Evolutionary conservation across 352 stramenopile species (phyloP).

Genomic region (Globisporangium paddicum): DNA sequence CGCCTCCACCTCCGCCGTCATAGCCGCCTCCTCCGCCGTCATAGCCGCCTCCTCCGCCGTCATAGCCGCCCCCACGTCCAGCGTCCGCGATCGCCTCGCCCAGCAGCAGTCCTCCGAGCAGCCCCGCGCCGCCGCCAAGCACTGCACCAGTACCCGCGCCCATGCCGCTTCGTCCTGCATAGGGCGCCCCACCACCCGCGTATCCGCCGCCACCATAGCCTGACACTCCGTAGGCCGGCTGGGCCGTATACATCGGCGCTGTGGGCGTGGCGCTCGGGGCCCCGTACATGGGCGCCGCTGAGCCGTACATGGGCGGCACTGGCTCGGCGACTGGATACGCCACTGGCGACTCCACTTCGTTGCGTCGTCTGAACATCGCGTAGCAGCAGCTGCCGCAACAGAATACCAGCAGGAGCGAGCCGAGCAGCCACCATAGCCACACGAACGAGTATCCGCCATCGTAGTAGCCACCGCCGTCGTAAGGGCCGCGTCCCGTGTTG

Average conservation of each 20-base stretch:
- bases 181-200: conserved; percentile 10
- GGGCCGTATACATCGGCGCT: conserved; percentile 15
- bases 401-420: not conserved
- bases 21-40: not conserved
- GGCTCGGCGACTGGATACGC: conserved; percentile 3
- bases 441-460: conserved; percentile 14
- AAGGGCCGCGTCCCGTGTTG: not conserved
- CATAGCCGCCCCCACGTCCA: conserved; percentile 10
- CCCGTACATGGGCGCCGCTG: not conserved
- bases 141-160: conserved; percentile 38
- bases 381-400: conserved; percentile 15
- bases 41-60: not conserved
- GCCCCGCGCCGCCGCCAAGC: conserved; percentile 37
- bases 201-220: conserved; percentile 7
- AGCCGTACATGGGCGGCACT: not conserved
- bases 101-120: conserved; percentile 38
- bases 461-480: conserved; percentile 3
- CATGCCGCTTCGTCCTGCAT: conserved; percentile 27
- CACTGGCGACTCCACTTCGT: not conserved
- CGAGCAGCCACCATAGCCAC: conserved; percentile 37
- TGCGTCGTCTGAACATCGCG: conserved; percentile 6
- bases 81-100: conserved; percentile 34
- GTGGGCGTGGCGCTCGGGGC: not conserved
- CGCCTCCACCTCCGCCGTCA: conserved; percentile 7
- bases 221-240: conserved; percentile 16